phyloP scores from a whole-genome alignment of 371 early-diverging fungal species.

The Rozella allomycis region DNA sequence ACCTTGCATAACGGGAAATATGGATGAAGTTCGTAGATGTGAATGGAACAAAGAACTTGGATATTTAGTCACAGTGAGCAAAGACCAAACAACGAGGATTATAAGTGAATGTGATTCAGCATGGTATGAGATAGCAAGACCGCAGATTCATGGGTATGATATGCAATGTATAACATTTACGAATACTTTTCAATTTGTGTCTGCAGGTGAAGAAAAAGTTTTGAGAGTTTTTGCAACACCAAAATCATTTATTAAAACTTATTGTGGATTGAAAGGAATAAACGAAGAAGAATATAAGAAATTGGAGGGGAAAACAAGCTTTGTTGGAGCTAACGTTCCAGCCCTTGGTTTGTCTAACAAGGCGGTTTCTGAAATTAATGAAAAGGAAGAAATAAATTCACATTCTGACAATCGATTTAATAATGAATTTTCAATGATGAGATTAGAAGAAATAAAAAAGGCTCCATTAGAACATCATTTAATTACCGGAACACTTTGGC shows the following conservation, averaged over 20 bases:
- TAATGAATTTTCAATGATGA: background rate
- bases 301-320: constrained; percentile 17
- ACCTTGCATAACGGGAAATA: constrained; percentile 57
- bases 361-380: constrained; percentile 16
- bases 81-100: constrained; percentile 73
- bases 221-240: constrained; percentile 79
- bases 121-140: constrained; percentile 85
- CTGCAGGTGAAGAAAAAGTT: constrained; percentile 81
- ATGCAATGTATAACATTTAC: constrained; percentile 61
- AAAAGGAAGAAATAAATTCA: background rate
- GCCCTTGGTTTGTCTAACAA: constrained; percentile 87
- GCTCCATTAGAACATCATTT: constrained; percentile 78
- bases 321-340: constrained; percentile 52
- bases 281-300: constrained; percentile 12
- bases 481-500: constrained; percentile 80
- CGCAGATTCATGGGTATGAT: constrained; percentile 93
- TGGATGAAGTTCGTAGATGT: constrained; percentile 26
- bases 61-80: constrained; percentile 12
- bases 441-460: constrained; percentile 4
- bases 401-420: constrained; percentile 3
- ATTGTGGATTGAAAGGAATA: constrained; percentile 28
- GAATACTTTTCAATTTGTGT: constrained; percentile 46
- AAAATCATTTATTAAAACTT: constrained; percentile 41
- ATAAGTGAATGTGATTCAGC: constrained; percentile 5
- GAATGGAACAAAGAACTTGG: background rate